Percentiles rank a stretch among this genome's conserved stretches.
Conservation (phyloP, 164 flowering plant genomes). For the Magnolia sinica region DNA sequence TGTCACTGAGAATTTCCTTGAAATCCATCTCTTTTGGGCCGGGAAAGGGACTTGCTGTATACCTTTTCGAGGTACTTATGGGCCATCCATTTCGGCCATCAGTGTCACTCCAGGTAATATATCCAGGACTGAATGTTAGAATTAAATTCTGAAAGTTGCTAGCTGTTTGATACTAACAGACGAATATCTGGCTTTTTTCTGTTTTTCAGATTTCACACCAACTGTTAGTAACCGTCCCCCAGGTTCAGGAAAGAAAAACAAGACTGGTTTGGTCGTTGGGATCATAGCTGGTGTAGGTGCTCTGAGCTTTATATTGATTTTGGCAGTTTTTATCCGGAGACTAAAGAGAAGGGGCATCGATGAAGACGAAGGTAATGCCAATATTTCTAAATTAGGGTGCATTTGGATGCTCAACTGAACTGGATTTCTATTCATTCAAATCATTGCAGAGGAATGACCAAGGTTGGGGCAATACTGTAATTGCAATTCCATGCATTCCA, state of each 20-base stretch:
- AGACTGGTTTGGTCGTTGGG: slow-evolving; percentile 59
- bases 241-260: slow-evolving; percentile 17
- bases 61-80: slow-evolving; percentile 71
- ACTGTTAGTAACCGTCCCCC: slow-evolving; percentile 53
- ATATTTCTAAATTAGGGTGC: neutral
- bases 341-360: slow-evolving; percentile 25
- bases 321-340: slow-evolving; percentile 26
- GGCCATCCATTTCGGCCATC: slow-evolving; percentile 85
- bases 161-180: neutral
- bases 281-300: slow-evolving; percentile 42
- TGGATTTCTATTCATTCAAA: neutral
- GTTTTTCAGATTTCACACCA: slow-evolving; percentile 23
- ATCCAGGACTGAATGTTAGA: neutral
- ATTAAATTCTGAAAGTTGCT: neutral
- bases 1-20: slow-evolving; percentile 67
- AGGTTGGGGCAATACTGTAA: no score
- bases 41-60: slow-evolving; percentile 94
- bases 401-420: neutral
- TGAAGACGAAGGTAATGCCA: slow-evolving; percentile 56
- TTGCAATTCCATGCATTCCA: no score
- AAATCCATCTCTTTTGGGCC: slow-evolving; percentile 92
- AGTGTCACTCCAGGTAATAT: slow-evolving; percentile 69
- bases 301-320: slow-evolving; percentile 25
- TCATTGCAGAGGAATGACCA: neutral
- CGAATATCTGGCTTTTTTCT: neutral